Conservation (phyloP, 1,139 yeast species). For the Taphrina flavorubra region DNA sequence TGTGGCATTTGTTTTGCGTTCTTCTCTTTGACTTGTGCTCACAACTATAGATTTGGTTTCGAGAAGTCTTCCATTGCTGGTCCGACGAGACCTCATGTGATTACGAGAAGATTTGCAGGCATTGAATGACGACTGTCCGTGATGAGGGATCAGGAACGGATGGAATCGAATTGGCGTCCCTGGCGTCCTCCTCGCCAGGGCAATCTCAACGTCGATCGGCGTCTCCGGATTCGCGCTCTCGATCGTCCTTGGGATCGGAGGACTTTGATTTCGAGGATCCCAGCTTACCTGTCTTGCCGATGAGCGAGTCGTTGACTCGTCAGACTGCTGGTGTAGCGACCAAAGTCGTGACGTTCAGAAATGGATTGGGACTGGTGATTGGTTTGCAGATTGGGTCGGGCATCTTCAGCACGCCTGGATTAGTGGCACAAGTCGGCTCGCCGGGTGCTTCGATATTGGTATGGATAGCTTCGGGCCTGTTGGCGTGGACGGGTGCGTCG, state of each 20-base stretch:
- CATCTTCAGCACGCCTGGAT: conserved; percentile 56
- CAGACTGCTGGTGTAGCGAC: conserved; percentile 50
- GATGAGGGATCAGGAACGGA: conserved; percentile 45
- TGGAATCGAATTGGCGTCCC: conserved; percentile 52
- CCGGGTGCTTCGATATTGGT: conserved; percentile 53
- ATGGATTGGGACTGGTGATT: conserved; percentile 55
- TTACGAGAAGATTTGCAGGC: too few relatives aligned
- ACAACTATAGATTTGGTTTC: too few relatives aligned
- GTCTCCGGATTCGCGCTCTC: conserved; percentile 45
- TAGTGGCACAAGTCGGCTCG: conserved; percentile 54
- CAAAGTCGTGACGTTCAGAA: conserved; percentile 51
- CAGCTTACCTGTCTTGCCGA: conserved; percentile 49
- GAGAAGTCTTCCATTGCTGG: too few relatives aligned
- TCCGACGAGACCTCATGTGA: not conserved
- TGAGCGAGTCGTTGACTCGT: conserved; percentile 47
- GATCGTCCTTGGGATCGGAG: conserved; percentile 46
- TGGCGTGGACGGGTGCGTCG: conserved; percentile 58
- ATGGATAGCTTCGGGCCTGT: conserved; percentile 54
- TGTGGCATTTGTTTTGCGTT: too few relatives aligned
- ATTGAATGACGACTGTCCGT: not conserved
- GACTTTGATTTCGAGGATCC: conserved; percentile 50
- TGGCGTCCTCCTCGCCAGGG: conserved; percentile 50
- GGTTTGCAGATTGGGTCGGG: conserved; percentile 58
- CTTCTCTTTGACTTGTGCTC: too few relatives aligned
- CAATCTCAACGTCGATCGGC: conserved; percentile 45